Conservation (phyloP, 202 grass and related monocot species). For the Musa balbisiana region DNA sequence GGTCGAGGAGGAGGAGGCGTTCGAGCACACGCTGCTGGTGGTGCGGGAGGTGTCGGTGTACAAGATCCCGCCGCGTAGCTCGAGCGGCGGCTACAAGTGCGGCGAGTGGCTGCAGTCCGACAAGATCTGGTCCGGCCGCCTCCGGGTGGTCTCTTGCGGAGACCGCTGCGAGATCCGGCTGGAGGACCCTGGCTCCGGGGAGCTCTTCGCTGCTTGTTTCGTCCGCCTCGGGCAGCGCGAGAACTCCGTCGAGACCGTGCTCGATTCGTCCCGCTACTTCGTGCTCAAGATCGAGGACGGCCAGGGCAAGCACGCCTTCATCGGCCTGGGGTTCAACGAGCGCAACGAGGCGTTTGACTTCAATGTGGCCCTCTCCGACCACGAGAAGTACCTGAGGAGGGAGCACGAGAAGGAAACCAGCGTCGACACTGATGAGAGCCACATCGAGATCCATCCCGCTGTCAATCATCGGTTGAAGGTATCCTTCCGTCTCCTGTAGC, state of each 20-base stretch:
- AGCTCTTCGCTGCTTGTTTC: slow-evolving; percentile 96
- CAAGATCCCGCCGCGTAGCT: slow-evolving; percentile 88
- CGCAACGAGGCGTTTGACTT: slow-evolving; percentile 98
- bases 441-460: slow-evolving; percentile 82
- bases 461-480: slow-evolving; percentile 93
- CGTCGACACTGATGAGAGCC: slow-evolving; percentile 47
- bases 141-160: slow-evolving; percentile 90
- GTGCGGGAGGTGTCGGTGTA: slow-evolving; percentile 93
- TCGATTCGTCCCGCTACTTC: slow-evolving; percentile 95
- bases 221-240: slow-evolving; percentile 77
- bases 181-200: slow-evolving; percentile 82
- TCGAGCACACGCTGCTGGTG: slow-evolving; percentile 96
- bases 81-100: slow-evolving; percentile 96
- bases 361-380: slow-evolving; percentile 90
- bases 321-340: slow-evolving; percentile 86
- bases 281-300: slow-evolving; percentile 97
- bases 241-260: slow-evolving; percentile 77
- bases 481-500: background rate
- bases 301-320: slow-evolving; percentile 82
- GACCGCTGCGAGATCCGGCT: slow-evolving; percentile 93
- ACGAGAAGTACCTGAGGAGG: slow-evolving; percentile 95
- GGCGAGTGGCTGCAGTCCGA: slow-evolving; percentile 99
- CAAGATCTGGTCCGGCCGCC: slow-evolving; percentile 96
- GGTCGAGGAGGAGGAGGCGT: slow-evolving; percentile 76
- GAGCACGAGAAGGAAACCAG: slow-evolving; percentile 81